Evolutionary conservation across 176 grass and related monocot genomes (phyloP), one percentile per base, ranked within the genome.

Genomic region (Zizania latifolia): DNA sequence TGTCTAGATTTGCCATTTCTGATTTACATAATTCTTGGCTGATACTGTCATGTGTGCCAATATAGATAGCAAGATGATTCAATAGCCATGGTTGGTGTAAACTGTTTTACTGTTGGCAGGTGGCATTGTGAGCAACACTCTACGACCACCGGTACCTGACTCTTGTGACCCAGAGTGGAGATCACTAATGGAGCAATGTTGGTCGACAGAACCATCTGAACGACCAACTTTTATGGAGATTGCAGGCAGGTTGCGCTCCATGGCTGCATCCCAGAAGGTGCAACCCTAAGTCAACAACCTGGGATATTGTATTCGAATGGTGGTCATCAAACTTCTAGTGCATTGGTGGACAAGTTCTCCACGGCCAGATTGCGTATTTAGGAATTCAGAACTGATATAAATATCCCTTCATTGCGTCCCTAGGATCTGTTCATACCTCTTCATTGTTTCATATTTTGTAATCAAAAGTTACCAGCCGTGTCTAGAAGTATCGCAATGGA

Each of bases 131-230:
- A 94, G 85, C 66, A 92, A 90, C 79, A 99, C 91, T 37, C 75
- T 94, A 21, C 77, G 96, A 59, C 96, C 96, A 1, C 37, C 59
- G 3, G 89, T 99, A 44, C 96, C 96, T 0, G 92, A 95, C 46
- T 84, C 76, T 1, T 99, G 96, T 65, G 89, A 99, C 29, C 68
- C 84, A 10, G 96, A 95, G 61, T 99, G 96, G 96, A 92, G 84
- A 82, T 84, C 85, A 60, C 74, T 99, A 12, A 99, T 99, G 96
- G 92, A 99, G 89, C 87, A 94, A 57, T 99, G 96, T 77, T 99
- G 96, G 96, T 83, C 96, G 6, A 88, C 86, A 26, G 96, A 95
- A 48, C 92, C 92, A 72, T 92, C 86, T 0, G 89, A 86, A 23
- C 76, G 96, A 36, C 96, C 96, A 59, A 90, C 53, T 56, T 99